Evolutionary conservation across 2,329 filamentous ascomycete species (phyloP).

Genomic region (Canariomyces notabilis): DNA sequence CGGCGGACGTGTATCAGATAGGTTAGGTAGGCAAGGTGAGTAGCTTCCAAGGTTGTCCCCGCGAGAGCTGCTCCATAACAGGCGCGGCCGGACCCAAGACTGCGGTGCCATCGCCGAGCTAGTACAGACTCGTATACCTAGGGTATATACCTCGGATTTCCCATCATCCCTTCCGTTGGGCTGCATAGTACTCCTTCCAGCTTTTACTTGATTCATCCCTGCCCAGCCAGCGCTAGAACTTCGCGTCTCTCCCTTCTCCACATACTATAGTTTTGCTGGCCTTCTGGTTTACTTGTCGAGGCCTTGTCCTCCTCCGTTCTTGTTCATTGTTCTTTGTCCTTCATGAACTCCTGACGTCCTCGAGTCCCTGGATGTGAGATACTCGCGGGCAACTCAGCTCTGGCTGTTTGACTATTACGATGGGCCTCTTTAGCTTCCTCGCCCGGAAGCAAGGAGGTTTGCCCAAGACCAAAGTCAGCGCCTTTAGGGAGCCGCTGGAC

Average conservation of each 20-base stretch:
- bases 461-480: constrained; percentile 15
- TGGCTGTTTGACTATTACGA: constrained; percentile 12
- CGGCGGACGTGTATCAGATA: no score
- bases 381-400: no score
- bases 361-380: no score
- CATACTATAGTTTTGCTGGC: neutral
- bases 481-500: constrained; percentile 19
- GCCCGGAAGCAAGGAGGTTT: constrained; percentile 21
- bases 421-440: constrained; percentile 32
- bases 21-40: no score
- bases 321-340: no score
- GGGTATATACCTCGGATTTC: neutral
- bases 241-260: no score
- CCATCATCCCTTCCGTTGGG: neutral
- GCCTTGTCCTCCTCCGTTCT: no score
- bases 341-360: no score
- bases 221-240: neutral
- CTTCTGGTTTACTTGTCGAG: neutral
- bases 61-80: neutral
- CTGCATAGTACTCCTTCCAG: no score
- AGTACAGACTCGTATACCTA: no score
- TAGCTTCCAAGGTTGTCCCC: no score
- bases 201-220: neutral
- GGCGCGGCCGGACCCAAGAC: neutral
- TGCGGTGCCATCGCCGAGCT: neutral